A percentile compares a stretch with the other conserved stretches of the same genome.
Conservation (phyloP, 176 grass and related monocot species). For the Oryza coarctata region DNA sequence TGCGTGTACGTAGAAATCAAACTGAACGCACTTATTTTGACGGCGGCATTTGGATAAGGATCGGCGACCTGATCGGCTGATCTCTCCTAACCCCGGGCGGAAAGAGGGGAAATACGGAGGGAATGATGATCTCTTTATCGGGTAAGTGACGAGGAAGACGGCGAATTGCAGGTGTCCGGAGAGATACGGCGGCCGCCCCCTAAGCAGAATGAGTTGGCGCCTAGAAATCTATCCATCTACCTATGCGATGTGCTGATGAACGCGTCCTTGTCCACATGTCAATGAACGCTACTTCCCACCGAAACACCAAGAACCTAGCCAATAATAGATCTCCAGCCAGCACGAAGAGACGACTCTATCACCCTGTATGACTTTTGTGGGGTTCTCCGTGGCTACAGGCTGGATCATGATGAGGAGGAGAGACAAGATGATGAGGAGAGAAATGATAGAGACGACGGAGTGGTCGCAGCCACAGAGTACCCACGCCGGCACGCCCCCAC, state of each 20-base stretch:
- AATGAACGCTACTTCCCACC: slow-evolving; percentile 23
- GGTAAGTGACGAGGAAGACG: slow-evolving; percentile 31
- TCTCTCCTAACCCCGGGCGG: neutral
- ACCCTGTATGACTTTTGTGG: neutral
- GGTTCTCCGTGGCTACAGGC: slow-evolving; percentile 22
- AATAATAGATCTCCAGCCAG: slow-evolving; percentile 8
- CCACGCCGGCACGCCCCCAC: neutral
- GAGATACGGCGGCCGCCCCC: neutral
- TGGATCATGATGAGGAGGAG: slow-evolving; percentile 34
- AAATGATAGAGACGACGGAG: slow-evolving; percentile 6
- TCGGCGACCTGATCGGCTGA: slow-evolving; percentile 2
- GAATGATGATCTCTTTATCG: neutral
- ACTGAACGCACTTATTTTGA: neutral
- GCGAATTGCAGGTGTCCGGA: slow-evolving; percentile 12
- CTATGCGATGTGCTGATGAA: neutral
- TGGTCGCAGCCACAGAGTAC: slow-evolving; percentile 7
- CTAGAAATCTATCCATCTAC: neutral
- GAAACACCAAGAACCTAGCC: slow-evolving; percentile 17
- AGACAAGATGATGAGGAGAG: neutral
- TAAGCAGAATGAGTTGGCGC: slow-evolving; percentile 27
- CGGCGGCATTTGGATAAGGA: neutral
- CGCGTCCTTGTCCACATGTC: neutral
- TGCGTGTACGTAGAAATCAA: neutral
- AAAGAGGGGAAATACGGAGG: neutral
- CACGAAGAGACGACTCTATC: neutral